Evolutionary conservation across 441 rosid species (phyloP).

Genomic region (Populus hybrid): DNA sequence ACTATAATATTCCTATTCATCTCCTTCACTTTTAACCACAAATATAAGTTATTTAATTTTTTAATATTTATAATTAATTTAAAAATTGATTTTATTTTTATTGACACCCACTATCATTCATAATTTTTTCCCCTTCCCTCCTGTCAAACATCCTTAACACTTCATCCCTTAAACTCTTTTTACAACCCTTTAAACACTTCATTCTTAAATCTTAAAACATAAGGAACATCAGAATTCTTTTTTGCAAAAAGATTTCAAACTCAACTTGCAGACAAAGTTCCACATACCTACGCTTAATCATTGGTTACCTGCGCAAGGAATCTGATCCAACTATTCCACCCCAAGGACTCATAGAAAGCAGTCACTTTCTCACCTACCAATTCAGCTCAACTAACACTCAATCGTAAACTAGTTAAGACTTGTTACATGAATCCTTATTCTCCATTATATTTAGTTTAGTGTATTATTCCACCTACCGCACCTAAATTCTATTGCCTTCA

Average conservation of each 20-base stretch:
- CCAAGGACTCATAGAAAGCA: background rate
- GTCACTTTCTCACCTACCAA: slow-evolving; percentile 21
- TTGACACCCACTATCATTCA: background rate
- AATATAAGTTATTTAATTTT: background rate
- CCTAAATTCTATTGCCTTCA: background rate
- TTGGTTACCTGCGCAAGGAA: background rate
- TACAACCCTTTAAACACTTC: background rate
- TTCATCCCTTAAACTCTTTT: background rate
- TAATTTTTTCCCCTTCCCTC: background rate
- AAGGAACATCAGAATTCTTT: background rate
- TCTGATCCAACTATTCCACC: background rate
- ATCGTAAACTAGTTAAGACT: background rate
- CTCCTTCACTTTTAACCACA: background rate
- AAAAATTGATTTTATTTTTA: too few relatives aligned
- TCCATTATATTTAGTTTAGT: background rate
- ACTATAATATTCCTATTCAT: background rate
- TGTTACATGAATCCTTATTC: background rate
- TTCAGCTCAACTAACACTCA: slow-evolving; percentile 3
- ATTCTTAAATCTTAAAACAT: background rate
- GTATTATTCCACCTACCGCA: slow-evolving; percentile 16
- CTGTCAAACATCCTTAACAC: background rate
- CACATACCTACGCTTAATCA: slow-evolving; percentile 20
- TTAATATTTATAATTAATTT: too few relatives aligned
- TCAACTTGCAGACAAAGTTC: slow-evolving; percentile 1
- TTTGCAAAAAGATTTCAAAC: background rate